These are phyloP conservation scores for Uronychia binucleata DNA, from an alignment of 73 alveolate species.

Conservation along the genomic window DNA sequence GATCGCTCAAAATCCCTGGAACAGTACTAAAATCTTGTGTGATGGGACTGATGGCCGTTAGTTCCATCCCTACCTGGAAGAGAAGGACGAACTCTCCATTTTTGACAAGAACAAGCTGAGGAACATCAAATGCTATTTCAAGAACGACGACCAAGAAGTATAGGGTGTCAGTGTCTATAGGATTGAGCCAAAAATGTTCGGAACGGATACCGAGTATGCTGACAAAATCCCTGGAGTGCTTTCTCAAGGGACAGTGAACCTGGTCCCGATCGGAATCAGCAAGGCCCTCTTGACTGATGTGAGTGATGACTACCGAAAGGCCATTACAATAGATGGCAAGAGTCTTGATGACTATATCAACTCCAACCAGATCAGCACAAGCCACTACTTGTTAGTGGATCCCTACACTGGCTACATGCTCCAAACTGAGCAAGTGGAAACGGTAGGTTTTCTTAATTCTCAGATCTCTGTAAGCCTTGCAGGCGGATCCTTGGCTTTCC, in stretches of 20 bases:
- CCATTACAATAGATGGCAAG: not conserved
- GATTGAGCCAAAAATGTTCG: not conserved
- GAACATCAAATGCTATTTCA: not conserved
- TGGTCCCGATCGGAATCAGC: not conserved
- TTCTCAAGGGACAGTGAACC: not conserved
- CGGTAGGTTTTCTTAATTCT: not conserved
- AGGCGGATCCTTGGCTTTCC: not conserved
- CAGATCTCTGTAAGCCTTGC: not conserved
- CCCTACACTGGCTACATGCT: not conserved
- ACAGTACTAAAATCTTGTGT: not conserved
- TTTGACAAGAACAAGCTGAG: not conserved
- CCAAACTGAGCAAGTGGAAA: not conserved
- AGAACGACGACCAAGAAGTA: not conserved
- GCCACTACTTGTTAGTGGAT: not conserved
- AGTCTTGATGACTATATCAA: not conserved
- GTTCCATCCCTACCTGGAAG: not conserved
- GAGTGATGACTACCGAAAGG: not conserved
- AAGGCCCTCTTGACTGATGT: not conserved
- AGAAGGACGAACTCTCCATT: not conserved
- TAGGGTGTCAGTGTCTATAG: not conserved
- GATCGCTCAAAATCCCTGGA: not conserved
- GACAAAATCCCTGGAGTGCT: not conserved
- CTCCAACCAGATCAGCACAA: not conserved
- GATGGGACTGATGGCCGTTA: not conserved
- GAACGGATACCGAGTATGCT: not conserved